These are phyloP conservation scores for Coleophoma eucalyptorum DNA, from an alignment of 2,329 filamentous ascomycete genomes.

Conservation along the genomic window DNA sequence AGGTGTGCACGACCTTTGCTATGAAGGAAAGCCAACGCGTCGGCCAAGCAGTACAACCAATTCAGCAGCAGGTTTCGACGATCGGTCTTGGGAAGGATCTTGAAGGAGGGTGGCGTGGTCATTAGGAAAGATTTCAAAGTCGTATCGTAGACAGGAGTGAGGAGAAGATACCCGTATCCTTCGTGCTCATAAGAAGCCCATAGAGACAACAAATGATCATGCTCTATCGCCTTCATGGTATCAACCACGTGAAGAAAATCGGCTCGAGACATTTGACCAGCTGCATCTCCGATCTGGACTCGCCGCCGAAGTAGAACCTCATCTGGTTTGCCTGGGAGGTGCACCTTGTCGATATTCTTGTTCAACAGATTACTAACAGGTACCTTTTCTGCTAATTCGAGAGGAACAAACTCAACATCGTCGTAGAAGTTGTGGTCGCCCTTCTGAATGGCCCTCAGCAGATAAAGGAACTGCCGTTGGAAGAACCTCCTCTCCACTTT, in stretches of 20 bases:
- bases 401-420: slow-evolving; percentile 64
- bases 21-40: slow-evolving; percentile 66
- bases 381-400: slow-evolving; percentile 62
- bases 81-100: slow-evolving; percentile 56
- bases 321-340: slow-evolving; percentile 58
- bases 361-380: slow-evolving; percentile 32
- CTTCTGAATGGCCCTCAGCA: slow-evolving; percentile 59
- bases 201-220: slow-evolving; percentile 67
- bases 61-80: slow-evolving; percentile 60
- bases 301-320: slow-evolving; percentile 53
- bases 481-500: slow-evolving; percentile 67
- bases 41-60: slow-evolving; percentile 70
- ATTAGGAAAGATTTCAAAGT: slow-evolving; percentile 65
- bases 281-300: slow-evolving; percentile 45
- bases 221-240: slow-evolving; percentile 53
- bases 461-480: slow-evolving; percentile 65
- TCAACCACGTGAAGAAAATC: slow-evolving; percentile 61
- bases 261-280: slow-evolving; percentile 41
- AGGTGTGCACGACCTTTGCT: slow-evolving; percentile 59
- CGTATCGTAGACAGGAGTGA: slow-evolving; percentile 63
- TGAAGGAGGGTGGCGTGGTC: slow-evolving; percentile 57
- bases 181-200: slow-evolving; percentile 68
- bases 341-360: slow-evolving; percentile 52
- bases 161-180: slow-evolving; percentile 60
- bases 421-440: slow-evolving; percentile 61